Conservation (phyloP, 179 eudicot species). For the Carnegiea gigantea region DNA sequence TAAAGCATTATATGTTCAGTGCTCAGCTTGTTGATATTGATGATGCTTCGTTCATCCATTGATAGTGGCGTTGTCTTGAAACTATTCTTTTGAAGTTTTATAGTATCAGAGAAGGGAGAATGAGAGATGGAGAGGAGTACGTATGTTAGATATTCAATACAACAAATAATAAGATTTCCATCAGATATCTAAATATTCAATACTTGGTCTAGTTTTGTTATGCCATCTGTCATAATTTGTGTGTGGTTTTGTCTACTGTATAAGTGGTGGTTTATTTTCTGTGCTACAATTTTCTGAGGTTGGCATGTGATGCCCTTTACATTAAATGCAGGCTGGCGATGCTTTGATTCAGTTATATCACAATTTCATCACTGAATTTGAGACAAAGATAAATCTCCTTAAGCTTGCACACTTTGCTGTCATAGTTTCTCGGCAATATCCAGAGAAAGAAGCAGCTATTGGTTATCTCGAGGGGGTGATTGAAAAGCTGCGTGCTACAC, state of each 20-base stretch:
- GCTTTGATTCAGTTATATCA: constrained; percentile 89
- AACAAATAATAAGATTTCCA: background rate
- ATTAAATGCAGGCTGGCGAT: constrained; percentile 79
- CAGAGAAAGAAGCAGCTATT: constrained; percentile 86
- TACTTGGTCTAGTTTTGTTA: background rate
- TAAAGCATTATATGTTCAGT: background rate
- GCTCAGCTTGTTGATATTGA: background rate
- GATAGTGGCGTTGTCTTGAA: background rate
- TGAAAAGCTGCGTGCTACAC: constrained; percentile 80
- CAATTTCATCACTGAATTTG: constrained; percentile 93
- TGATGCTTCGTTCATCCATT: background rate
- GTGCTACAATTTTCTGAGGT: background rate
- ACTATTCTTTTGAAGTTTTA: background rate
- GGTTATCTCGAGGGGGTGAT: constrained; percentile 83
- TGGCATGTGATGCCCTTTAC: background rate
- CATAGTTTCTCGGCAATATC: constrained; percentile 83
- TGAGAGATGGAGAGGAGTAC: background rate
- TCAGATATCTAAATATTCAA: background rate
- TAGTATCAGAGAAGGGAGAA: background rate
- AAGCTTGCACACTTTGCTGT: constrained; percentile 99
- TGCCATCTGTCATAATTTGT: background rate
- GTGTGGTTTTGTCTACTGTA: background rate
- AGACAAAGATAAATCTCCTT: constrained; percentile 97
- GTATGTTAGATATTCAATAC: background rate
- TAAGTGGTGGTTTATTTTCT: background rate